Evolutionary conservation across 441 rosid genomes (phyloP).

Genomic region (Kokia cookei): DNA sequence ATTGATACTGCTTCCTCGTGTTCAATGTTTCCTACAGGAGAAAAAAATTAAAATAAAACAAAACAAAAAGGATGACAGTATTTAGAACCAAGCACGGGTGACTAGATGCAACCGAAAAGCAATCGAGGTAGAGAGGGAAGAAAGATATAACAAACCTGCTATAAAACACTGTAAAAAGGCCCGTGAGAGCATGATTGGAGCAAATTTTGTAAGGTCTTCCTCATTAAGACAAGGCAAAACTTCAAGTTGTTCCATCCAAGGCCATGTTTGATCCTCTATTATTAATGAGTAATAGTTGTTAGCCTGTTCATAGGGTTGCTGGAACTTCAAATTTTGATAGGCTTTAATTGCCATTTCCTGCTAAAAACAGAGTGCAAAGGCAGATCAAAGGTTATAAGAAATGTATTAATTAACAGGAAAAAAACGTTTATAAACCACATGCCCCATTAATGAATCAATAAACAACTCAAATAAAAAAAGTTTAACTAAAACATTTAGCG

Average conservation of each 20-base stretch:
- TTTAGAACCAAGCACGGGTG: background rate
- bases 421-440: background rate
- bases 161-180: conserved; percentile 71
- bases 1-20: conserved; percentile 58
- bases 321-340: conserved; percentile 67
- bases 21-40: conserved; percentile 61
- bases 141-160: conserved; percentile 44
- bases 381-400: background rate
- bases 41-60: background rate
- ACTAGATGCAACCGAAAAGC: background rate
- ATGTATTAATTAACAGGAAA: background rate
- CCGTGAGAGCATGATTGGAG: conserved; percentile 61
- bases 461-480: background rate
- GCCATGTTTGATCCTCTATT: conserved; percentile 53
- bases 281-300: conserved; percentile 57
- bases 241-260: conserved; percentile 73
- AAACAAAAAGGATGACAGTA: background rate
- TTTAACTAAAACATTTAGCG: background rate
- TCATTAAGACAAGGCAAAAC: conserved; percentile 53
- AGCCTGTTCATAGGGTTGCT: conserved; percentile 76
- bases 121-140: background rate
- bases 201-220: conserved; percentile 64
- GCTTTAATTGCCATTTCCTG: conserved; percentile 71
- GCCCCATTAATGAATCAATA: background rate
- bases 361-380: background rate